Conservation (phyloP, 345 rosid species). For the Aurinia saxatilis region DNA sequence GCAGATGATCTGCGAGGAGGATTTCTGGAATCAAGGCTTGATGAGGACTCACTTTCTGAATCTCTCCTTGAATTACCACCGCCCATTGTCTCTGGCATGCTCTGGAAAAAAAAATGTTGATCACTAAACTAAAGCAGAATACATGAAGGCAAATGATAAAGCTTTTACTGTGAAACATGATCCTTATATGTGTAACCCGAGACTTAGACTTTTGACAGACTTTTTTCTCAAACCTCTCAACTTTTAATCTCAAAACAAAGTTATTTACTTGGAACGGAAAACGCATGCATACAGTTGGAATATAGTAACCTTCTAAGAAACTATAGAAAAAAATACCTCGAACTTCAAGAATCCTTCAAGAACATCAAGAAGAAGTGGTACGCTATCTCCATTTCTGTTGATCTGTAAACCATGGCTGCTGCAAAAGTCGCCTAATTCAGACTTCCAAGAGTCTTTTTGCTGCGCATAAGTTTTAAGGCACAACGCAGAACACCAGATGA, state of each 20-base stretch:
- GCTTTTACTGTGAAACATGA: not conserved
- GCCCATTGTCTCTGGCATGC: constrained; percentile 52
- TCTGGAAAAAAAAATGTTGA: constrained; percentile 32
- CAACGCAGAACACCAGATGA: not conserved
- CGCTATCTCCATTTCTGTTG: constrained; percentile 76
- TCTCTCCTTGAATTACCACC: constrained; percentile 52
- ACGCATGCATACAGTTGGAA: not conserved
- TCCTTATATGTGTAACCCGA: not conserved
- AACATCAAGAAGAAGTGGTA: constrained; percentile 79
- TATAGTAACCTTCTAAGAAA: not conserved
- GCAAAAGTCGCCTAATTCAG: constrained; percentile 80
- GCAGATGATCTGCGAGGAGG: constrained; percentile 69
- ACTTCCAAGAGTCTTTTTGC: constrained; percentile 90
- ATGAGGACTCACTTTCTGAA: constrained; percentile 45
- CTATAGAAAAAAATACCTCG: constrained; percentile 40
- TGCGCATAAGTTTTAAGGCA: constrained; percentile 25
- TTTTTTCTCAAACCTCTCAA: not conserved
- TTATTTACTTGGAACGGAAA: not conserved
- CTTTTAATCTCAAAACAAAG: not conserved
- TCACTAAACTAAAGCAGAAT: not conserved
- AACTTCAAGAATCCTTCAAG: constrained; percentile 91
- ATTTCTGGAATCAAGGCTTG: constrained; percentile 59
- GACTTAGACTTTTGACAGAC: not conserved
- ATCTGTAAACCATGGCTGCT: constrained; percentile 74
- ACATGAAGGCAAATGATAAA: not conserved